These are phyloP conservation scores for Curvularia hawaiiensis DNA, from an alignment of 2,329 filamentous ascomycete species.

Conservation along the genomic window DNA sequence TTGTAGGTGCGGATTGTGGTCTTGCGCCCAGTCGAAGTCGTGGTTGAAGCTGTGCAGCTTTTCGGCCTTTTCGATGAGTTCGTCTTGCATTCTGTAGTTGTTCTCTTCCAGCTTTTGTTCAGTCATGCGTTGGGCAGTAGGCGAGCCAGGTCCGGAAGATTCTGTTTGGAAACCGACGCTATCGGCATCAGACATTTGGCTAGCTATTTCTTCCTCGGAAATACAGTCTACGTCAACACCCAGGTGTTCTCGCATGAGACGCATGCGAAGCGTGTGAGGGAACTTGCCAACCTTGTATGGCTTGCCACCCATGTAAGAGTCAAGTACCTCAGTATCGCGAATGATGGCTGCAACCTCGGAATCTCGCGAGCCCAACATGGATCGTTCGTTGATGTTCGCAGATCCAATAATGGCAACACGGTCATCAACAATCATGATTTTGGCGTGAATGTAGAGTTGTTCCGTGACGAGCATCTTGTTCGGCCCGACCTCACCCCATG, in stretches of 20 bases:
- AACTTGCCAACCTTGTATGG: constrained; percentile 92
- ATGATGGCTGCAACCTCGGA: constrained; percentile 91
- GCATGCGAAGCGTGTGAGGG: constrained; percentile 88
- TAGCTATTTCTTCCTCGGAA: constrained; percentile 42
- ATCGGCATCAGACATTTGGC: constrained; percentile 60
- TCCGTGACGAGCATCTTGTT: constrained; percentile 87
- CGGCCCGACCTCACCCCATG: constrained; percentile 89
- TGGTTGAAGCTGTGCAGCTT: constrained; percentile 74
- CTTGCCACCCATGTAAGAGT: constrained; percentile 87
- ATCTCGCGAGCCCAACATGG: constrained; percentile 89
- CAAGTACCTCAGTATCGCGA: constrained; percentile 89
- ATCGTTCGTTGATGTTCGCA: constrained; percentile 98
- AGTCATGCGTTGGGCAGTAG: constrained; percentile 41
- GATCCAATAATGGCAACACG: constrained; percentile 92
- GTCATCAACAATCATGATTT: constrained; percentile 95
- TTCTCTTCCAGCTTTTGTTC: constrained; percentile 49
- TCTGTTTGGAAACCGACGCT: constrained; percentile 64
- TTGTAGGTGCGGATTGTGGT: constrained; percentile 62
- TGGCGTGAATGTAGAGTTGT: constrained; percentile 97
- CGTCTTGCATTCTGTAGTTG: constrained; percentile 56
- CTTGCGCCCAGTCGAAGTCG: constrained; percentile 68
- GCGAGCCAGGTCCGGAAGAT: constrained; percentile 41
- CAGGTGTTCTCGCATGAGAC: constrained; percentile 94
- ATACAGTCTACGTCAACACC: constrained; percentile 95
- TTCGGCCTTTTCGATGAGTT: constrained; percentile 62